Percentiles rank a stretch among this genome's conserved stretches.
These are phyloP conservation scores for Erodium moschatum DNA, from an alignment of 441 rosid species.

Conservation along the genomic window DNA sequence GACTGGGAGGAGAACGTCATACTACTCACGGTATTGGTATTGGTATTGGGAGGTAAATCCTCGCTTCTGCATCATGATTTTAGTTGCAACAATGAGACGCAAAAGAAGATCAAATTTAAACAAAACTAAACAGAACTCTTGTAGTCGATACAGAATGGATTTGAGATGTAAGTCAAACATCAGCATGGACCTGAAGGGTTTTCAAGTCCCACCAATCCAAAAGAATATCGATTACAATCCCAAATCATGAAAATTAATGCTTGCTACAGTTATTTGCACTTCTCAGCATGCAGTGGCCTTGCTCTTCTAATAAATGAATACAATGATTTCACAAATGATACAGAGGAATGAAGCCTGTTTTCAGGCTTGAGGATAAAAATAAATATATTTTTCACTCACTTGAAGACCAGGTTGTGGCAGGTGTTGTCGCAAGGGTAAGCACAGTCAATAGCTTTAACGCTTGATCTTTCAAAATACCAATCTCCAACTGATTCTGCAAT, in stretches of 20 bases:
- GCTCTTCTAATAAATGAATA: constrained; percentile 19
- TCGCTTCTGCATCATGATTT: constrained; percentile 36
- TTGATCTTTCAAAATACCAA: constrained; percentile 80
- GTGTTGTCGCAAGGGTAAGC: constrained; percentile 23
- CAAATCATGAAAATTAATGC: too few relatives aligned
- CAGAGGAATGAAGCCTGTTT: constrained; percentile 15
- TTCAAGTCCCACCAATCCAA: too few relatives aligned
- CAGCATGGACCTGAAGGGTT: too few relatives aligned
- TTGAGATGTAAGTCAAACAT: too few relatives aligned
- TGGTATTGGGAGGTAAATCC: constrained; percentile 2
- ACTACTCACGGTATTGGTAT: constrained; percentile 9
- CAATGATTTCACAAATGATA: constrained; percentile 20
- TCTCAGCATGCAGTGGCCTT: not conserved
- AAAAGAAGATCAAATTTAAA: constrained; percentile 6
- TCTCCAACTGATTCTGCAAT: constrained; percentile 92
- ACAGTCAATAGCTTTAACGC: constrained; percentile 59
- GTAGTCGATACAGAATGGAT: too few relatives aligned
- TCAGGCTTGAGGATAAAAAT: constrained; percentile 19
- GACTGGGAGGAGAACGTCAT: constrained; percentile 29
- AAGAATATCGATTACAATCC: too few relatives aligned
- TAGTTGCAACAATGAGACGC: constrained; percentile 22
- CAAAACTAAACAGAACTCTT: not conserved
- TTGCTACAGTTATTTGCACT: too few relatives aligned
- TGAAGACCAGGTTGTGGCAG: constrained; percentile 18
- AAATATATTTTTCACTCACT: constrained; percentile 33